Percentiles rank a stretch among this genome's conserved stretches.
These are phyloP conservation scores for Polyplosphaeria fusca DNA, from an alignment of 495 filamentous ascomycete genomes.

Conservation along the genomic window DNA sequence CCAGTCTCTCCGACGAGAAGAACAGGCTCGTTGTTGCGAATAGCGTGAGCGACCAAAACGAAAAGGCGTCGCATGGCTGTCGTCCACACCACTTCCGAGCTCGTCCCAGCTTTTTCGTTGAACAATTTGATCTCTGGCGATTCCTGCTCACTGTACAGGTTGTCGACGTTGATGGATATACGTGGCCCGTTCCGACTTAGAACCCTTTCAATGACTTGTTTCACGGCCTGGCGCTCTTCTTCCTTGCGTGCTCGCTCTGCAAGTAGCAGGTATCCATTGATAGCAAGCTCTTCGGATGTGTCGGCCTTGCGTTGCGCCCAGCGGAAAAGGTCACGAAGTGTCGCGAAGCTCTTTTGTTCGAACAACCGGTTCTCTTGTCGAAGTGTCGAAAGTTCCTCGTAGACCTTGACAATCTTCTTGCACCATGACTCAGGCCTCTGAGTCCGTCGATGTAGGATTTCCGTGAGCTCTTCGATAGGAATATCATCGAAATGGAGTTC, in stretches of 20 bases:
- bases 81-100: slow-evolving; percentile 80
- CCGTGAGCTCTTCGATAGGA: slow-evolving; percentile 89
- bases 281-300: slow-evolving; percentile 80
- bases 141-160: slow-evolving; percentile 60
- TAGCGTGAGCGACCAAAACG: slow-evolving; percentile 75
- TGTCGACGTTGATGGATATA: slow-evolving; percentile 69
- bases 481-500: slow-evolving; percentile 99
- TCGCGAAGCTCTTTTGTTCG: slow-evolving; percentile 97
- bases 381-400: slow-evolving; percentile 81
- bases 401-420: slow-evolving; percentile 84
- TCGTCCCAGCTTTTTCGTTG: slow-evolving; percentile 42
- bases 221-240: slow-evolving; percentile 80
- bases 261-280: slow-evolving; percentile 93
- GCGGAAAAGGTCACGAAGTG: slow-evolving; percentile 90
- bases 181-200: slow-evolving; percentile 57
- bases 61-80: slow-evolving; percentile 88
- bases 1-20: slow-evolving; percentile 94
- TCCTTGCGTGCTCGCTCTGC: slow-evolving; percentile 90
- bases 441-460: slow-evolving; percentile 82
- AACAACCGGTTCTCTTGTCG: slow-evolving; percentile 88
- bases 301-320: slow-evolving; percentile 90
- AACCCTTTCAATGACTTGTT: slow-evolving; percentile 83
- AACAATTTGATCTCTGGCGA: slow-evolving; percentile 57
- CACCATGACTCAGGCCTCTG: slow-evolving; percentile 90
- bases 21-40: slow-evolving; percentile 89